phyloP scores from a whole-genome alignment of 139 green algal genomes.

The Chlorella vulgaris region DNA sequence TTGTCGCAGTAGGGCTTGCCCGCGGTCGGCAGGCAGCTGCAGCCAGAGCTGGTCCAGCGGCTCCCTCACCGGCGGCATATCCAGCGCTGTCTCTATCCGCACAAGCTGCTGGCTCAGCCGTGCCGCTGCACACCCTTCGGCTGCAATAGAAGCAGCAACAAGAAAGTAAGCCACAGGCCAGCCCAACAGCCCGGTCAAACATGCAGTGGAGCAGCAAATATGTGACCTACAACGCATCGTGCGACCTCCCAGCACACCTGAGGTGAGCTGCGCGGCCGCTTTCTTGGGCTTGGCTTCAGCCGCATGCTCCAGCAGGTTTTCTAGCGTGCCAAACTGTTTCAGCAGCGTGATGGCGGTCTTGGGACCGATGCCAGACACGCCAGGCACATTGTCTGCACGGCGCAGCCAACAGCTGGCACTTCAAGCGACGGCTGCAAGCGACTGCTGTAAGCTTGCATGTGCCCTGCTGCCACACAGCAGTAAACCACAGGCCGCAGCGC shows the following conservation, averaged over 20 bases:
- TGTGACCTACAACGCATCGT: too few relatives aligned
- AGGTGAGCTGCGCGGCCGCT: neutral
- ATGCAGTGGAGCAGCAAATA: too few relatives aligned
- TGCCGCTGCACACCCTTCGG: constrained; percentile 47
- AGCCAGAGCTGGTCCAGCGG: constrained; percentile 40
- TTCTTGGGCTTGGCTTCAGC: constrained; percentile 25
- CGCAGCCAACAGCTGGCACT: neutral
- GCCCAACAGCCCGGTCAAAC: too few relatives aligned
- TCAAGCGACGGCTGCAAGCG: neutral
- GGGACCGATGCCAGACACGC: constrained; percentile 60
- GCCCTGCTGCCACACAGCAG: neutral
- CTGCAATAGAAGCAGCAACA: constrained; percentile 29
- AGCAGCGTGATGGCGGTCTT: constrained; percentile 61
- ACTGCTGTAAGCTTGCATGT: too few relatives aligned
- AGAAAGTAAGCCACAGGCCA: constrained; percentile 9
- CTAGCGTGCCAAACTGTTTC: constrained; percentile 39
- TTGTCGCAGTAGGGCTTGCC: constrained; percentile 13
- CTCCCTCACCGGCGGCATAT: constrained; percentile 44
- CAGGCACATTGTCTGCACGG: constrained; percentile 47
- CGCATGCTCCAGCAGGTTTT: constrained; percentile 44
- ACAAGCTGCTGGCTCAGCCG: constrained; percentile 63
- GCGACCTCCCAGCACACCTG: too few relatives aligned
- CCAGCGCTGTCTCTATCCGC: constrained; percentile 55
- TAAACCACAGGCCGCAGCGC: neutral
- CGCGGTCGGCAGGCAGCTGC: constrained; percentile 33